A percentile compares a stretch with the other conserved stretches of the same genome.
These are phyloP conservation scores for Camellia granthamiana DNA, from an alignment of 148 eudicot species.

Conservation along the genomic window DNA sequence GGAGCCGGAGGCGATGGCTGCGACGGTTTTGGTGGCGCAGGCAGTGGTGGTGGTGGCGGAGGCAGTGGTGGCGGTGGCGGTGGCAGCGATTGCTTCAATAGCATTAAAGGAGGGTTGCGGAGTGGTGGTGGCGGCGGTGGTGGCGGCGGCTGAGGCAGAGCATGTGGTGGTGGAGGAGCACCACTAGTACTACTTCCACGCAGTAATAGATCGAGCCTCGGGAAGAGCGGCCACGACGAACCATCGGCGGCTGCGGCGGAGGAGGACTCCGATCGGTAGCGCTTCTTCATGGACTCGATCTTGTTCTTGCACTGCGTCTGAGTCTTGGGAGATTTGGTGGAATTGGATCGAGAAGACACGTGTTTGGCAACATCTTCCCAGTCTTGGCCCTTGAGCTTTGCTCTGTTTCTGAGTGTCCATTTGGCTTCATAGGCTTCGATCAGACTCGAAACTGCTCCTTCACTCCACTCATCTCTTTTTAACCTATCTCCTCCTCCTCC, in stretches of 20 bases:
- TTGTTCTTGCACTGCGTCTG: constrained; percentile 94
- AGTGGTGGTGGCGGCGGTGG: background rate
- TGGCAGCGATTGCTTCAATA: background rate
- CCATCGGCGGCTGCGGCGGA: constrained; percentile 36
- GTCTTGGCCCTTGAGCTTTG: constrained; percentile 89
- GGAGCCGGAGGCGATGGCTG: background rate
- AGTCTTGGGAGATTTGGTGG: constrained; percentile 65
- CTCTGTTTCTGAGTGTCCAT: constrained; percentile 81
- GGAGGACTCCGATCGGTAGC: constrained; percentile 74
- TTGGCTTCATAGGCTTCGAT: constrained; percentile 84
- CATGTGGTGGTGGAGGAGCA: constrained; percentile 14
- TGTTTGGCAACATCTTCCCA: constrained; percentile 90
- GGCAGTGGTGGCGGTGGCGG: constrained; percentile 3
- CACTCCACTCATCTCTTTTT: constrained; percentile 94
- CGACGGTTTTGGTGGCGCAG: constrained; percentile 2
- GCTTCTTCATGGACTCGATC: constrained; percentile 94
- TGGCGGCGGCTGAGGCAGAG: constrained; percentile 13
- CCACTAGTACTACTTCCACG: constrained; percentile 34
- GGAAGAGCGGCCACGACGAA: constrained; percentile 82
- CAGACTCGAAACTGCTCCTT: constrained; percentile 76
- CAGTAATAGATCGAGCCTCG: constrained; percentile 57
- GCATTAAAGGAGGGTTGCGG: background rate
- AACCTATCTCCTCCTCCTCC: constrained; percentile 40
- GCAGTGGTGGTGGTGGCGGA: background rate
- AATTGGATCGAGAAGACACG: constrained; percentile 54